phyloP scores from a whole-genome alignment of 306 rosid genomes.

The Lablab purpureus region DNA sequence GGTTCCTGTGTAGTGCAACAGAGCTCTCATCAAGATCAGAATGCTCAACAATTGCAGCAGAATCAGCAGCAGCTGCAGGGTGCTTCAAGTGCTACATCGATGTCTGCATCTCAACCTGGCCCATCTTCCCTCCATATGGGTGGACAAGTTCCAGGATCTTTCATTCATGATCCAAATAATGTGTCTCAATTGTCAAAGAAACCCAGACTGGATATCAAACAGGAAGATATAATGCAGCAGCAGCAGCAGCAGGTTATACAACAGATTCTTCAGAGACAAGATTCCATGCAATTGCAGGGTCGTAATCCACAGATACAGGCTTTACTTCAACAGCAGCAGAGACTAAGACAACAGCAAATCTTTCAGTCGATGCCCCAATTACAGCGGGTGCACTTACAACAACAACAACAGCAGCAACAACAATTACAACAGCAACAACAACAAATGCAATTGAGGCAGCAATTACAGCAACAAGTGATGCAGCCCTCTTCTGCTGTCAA shows the following conservation, averaged over 20 bases:
- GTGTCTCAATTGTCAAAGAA: conserved; percentile 72
- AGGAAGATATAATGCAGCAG: conserved; percentile 81
- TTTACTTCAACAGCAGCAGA: conserved; percentile 79
- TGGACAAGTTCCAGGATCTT: conserved; percentile 68
- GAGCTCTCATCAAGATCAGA: conserved; percentile 86
- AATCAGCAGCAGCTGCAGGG: conserved; percentile 74
- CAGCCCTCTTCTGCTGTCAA: conserved; percentile 69
- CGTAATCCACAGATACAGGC: conserved; percentile 83
- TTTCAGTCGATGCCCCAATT: conserved; percentile 89
- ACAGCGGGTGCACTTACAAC: conserved; percentile 76
- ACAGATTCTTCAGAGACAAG: conserved; percentile 88
- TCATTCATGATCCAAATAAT: conserved; percentile 77
- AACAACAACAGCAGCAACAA: conserved; percentile 56
- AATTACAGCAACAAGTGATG: conserved; percentile 81
- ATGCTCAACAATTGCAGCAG: conserved; percentile 75
- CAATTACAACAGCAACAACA: conserved; percentile 70
- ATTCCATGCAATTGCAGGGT: conserved; percentile 75
- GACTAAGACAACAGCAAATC: conserved; percentile 68
- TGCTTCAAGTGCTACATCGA: conserved; percentile 71
- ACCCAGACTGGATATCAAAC: conserved; percentile 85
- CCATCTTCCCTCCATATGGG: conserved; percentile 66
- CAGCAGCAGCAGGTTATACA: conserved; percentile 88
- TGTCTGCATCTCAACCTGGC: conserved; percentile 70
- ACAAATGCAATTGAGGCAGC: conserved; percentile 85
- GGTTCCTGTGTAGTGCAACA: conserved; percentile 89